A percentile compares a stretch with the other conserved stretches of the same genome.
Conservation (phyloP, 2,329 filamentous ascomycete species). For the Aspergillus intermedius region DNA sequence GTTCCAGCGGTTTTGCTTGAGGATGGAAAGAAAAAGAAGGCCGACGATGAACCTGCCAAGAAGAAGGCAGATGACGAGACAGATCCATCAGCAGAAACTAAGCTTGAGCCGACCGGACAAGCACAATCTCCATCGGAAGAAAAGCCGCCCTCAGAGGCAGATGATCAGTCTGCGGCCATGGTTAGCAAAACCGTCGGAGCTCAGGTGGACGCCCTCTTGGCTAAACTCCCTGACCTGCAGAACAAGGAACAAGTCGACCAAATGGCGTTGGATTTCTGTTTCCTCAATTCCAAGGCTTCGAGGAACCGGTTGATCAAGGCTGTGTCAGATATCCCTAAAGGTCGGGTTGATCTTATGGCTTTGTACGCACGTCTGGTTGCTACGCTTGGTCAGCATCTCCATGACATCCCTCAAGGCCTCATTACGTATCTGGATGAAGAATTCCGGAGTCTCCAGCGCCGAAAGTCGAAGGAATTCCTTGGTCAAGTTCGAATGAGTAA, state of each 20-base stretch:
- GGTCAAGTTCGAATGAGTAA: slow-evolving; percentile 90
- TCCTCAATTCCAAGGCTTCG: slow-evolving; percentile 95
- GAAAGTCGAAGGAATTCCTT: slow-evolving; percentile 95
- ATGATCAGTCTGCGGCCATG: slow-evolving; percentile 88
- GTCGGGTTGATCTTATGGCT: slow-evolving; percentile 81
- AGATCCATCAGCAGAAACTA: slow-evolving; percentile 39
- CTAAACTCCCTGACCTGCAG: slow-evolving; percentile 82
- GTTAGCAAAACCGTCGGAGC: slow-evolving; percentile 96
- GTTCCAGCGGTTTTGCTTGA: slow-evolving; percentile 91
- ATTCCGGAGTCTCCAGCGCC: slow-evolving; percentile 90
- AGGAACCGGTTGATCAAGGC: slow-evolving; percentile 90
- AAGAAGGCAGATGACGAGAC: slow-evolving; percentile 58
- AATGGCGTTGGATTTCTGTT: slow-evolving; percentile 92
- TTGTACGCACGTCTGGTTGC: slow-evolving; percentile 89
- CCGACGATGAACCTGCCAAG: slow-evolving; percentile 76
- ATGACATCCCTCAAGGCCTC: slow-evolving; percentile 85
- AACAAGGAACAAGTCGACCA: slow-evolving; percentile 90
- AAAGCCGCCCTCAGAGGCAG: slow-evolving; percentile 52
- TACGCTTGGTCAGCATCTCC: slow-evolving; percentile 87
- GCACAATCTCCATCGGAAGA: slow-evolving; percentile 34
- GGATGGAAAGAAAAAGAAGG: slow-evolving; percentile 89
- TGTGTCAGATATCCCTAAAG: slow-evolving; percentile 89
- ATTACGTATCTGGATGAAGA: slow-evolving; percentile 92
- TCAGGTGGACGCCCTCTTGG: slow-evolving; percentile 84
- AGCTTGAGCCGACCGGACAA: slow-evolving; percentile 30